Base-by-base conservation (phyloP, 106 monocot species). In the Acorus gramineus region DNA sequence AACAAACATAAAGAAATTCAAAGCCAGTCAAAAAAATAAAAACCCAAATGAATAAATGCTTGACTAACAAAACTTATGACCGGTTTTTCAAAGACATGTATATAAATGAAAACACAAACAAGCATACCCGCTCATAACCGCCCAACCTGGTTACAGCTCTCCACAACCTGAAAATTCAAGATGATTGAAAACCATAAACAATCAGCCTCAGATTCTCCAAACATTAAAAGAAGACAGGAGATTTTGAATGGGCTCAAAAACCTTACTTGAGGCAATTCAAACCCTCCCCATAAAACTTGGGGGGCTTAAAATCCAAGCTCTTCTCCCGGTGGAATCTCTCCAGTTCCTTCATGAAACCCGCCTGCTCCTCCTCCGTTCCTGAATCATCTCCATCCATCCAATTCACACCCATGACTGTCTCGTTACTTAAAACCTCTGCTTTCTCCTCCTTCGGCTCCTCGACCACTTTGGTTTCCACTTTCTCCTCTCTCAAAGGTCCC, bases 211-310 rank as follows among this genome's bases (percentile, higher is more conserved):
- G 9, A 57, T 11, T n/a, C 8, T 7, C 11, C n/a, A 45, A 71
- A 51, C 44, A 14, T 59, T 50, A 8, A 42, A 8, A 45, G 44
- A 54, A 74, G 48, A 74, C 54, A 64, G 49, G 50, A 59, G 10
- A 6, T 13, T 5, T 14, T 44, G 57, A 56, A 49, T 45, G 8
- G 42, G 61, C 12, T 69, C 45, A 4, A 7, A 67, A 57, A 14
- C 58, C 90, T 66, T 68, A 96, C 95, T 96, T 96, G 42, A 96
- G 76, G 66, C 95, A 96, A 85, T 96, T 96, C 58, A 96, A 69
- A 49, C 85, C 87, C 76, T 85, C 86, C 9, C 96, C 91, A 55
- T 96, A 96, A 53, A 96, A 96, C 71, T 88, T 96, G 4, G 91
- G 96, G 8, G 96, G 85, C 61, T 96, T 96, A 71, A 87, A 96